These are phyloP conservation scores for Hyaloscypha hepaticicola DNA, from an alignment of 495 filamentous ascomycete species.

Conservation along the genomic window DNA sequence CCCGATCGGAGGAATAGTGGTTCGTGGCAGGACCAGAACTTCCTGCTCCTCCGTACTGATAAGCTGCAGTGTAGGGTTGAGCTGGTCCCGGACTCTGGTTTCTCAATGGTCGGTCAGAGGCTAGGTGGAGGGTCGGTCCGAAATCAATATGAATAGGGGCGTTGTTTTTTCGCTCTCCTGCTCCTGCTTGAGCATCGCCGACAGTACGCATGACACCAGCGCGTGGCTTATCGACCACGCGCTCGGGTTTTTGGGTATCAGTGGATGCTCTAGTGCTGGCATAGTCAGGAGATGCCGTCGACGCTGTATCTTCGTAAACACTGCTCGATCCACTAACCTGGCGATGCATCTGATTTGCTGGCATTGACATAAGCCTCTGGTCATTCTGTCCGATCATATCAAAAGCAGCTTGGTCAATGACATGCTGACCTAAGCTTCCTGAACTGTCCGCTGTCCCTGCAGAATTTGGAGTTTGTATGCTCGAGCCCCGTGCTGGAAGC, in stretches of 20 bases:
- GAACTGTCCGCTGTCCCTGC: constrained; percentile 48
- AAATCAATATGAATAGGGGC: constrained; percentile 68
- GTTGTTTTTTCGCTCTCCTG: neutral
- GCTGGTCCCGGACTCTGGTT: constrained; percentile 25
- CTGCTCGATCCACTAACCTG: constrained; percentile 41
- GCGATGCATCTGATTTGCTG: constrained; percentile 29
- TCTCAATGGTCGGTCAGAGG: constrained; percentile 31
- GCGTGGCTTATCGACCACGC: constrained; percentile 65
- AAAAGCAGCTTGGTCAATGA: constrained; percentile 65
- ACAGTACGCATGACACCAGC: constrained; percentile 82
- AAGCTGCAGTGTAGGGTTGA: constrained; percentile 11
- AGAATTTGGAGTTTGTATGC: constrained; percentile 35
- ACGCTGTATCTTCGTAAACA: constrained; percentile 46
- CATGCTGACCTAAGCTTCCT: constrained; percentile 61
- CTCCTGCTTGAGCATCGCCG: constrained; percentile 42
- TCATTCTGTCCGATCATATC: constrained; percentile 39
- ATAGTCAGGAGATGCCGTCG: constrained; percentile 56
- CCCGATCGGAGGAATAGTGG: constrained; percentile 12
- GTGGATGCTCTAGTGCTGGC: constrained; percentile 68
- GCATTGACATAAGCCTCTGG: constrained; percentile 2
- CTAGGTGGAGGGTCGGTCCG: constrained; percentile 76
- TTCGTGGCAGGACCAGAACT: constrained; percentile 26
- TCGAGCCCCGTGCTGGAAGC: constrained; percentile 49
- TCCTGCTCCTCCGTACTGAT: constrained; percentile 8
- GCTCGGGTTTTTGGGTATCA: constrained; percentile 48